These are phyloP conservation scores for Vitis labrusca DNA, from an alignment of 164 flowering plant genomes.

Conservation along the genomic window DNA sequence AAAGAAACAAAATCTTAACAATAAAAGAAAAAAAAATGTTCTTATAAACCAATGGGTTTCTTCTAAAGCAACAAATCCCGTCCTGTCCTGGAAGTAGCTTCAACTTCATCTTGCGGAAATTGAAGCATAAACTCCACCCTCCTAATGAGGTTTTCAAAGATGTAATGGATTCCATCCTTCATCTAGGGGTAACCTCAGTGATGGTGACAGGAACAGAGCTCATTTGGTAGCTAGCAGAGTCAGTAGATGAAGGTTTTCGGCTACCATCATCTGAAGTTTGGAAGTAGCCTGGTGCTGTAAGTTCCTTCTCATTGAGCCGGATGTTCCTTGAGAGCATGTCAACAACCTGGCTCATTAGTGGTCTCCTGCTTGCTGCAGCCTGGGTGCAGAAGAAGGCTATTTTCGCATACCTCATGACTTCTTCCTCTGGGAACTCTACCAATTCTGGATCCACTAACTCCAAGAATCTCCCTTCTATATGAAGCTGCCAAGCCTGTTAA, in stretches of 20 bases:
- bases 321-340: conserved; percentile 65
- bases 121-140: neutral
- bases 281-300: conserved; percentile 69
- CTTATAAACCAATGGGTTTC: neutral
- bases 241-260: conserved; percentile 13
- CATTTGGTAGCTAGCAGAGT: conserved; percentile 28
- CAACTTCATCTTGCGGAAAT: neutral
- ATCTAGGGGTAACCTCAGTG: conserved; percentile 57
- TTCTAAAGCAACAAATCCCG: neutral
- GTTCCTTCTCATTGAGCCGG: conserved; percentile 57
- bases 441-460: conserved; percentile 71
- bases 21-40: neutral
- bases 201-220: conserved; percentile 45
- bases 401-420: conserved; percentile 58
- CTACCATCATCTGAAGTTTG: conserved; percentile 20
- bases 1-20: neutral
- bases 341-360: conserved; percentile 69
- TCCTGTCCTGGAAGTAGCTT: neutral
- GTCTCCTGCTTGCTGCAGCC: conserved; percentile 59
- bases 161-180: conserved; percentile 14
- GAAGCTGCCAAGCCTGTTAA: conserved; percentile 68
- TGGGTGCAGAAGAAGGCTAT: conserved; percentile 87
- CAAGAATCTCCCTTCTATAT: conserved; percentile 52
- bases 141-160: too few relatives aligned
- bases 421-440: conserved; percentile 56